Conservation (phyloP, 306 rosid species). For the Acacia acuminata region DNA sequence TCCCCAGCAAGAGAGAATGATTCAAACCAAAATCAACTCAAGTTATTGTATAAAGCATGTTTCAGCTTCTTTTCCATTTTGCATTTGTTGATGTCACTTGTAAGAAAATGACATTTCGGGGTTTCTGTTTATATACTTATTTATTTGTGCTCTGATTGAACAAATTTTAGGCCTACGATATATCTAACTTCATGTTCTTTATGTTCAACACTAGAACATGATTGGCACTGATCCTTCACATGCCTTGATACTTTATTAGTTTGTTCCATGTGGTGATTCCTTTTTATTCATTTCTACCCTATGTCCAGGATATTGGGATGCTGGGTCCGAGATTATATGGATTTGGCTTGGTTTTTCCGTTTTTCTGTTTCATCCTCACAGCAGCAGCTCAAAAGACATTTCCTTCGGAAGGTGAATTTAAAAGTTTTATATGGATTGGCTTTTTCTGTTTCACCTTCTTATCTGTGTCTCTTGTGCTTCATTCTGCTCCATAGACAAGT, state of each 20-base stretch:
- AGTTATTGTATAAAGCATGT: constrained; percentile 19
- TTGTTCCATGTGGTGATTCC: background rate
- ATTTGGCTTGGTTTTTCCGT: constrained; percentile 43
- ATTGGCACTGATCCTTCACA: constrained; percentile 4
- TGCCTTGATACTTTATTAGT: background rate
- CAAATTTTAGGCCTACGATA: background rate
- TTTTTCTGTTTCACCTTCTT: constrained; percentile 23
- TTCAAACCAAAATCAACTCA: constrained; percentile 2
- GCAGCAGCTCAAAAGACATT: constrained; percentile 47
- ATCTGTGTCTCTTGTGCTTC: constrained; percentile 24
- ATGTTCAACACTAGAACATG: constrained; percentile 1
- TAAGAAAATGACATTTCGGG: constrained; percentile 13
- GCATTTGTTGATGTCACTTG: background rate
- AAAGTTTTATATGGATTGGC: background rate
- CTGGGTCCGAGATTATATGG: constrained; percentile 43
- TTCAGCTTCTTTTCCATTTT: constrained; percentile 5
- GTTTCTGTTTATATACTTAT: background rate
- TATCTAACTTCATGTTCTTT: constrained; percentile 1
- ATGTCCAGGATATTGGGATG: constrained; percentile 52
- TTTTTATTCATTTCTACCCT: background rate
- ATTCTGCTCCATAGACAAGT: constrained; percentile 10
- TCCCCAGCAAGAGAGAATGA: background rate
- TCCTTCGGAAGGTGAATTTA: constrained; percentile 74
- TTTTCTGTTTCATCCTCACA: constrained; percentile 38
- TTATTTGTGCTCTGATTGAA: constrained; percentile 6